Evolutionary conservation across 306 rosid genomes (phyloP), one percentile per base, ranked within the genome.

Genomic region (Alnus rubra): DNA sequence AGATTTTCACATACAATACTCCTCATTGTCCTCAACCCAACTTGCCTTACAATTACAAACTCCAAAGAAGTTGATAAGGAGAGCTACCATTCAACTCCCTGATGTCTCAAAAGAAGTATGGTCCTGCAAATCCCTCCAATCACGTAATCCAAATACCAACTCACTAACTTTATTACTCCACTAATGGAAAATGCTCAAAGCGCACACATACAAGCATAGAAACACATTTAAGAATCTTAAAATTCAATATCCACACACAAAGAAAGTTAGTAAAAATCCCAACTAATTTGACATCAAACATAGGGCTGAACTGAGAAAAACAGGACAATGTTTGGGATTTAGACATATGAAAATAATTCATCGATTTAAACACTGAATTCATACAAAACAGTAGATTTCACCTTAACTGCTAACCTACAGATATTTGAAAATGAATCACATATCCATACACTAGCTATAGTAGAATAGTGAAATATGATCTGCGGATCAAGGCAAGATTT

Each of bases 401-500:
- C 33, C 33, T 56, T 56, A 56, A 1, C 23, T 13, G 75, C 68
- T 65, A 68, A 9, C 74, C 33, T 5, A 74, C 48, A 48, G 70
- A 73, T 71, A 68, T 39, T 70, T 71, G 50, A 48, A n/a, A 55
- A 18, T 6, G 11, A 81, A 69, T 51, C 67, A 70, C 72, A n/a
- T 80, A 76, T 64, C 42, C 39, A 63, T 47, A 71, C 55, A 59
- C 68, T 55, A 55, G 23, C 69, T 55, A 45, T 78, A 62, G 64
- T 35, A 69, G 64, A 72, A 76, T 76, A 69, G 74, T 69, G 74
- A 84, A 81, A 63, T 54, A 44, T 52, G 60, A 51, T 48, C 65
- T 1, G 72, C 47, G 73, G 39, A 35, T 69, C 82, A 39, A 6
- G 16, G 69, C 3, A 62, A 5, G 65, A 28, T 19, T 11, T 63